phyloP scores from a whole-genome alignment of 2,329 filamentous ascomycete species.

The Plectosphaerella sp. region DNA sequence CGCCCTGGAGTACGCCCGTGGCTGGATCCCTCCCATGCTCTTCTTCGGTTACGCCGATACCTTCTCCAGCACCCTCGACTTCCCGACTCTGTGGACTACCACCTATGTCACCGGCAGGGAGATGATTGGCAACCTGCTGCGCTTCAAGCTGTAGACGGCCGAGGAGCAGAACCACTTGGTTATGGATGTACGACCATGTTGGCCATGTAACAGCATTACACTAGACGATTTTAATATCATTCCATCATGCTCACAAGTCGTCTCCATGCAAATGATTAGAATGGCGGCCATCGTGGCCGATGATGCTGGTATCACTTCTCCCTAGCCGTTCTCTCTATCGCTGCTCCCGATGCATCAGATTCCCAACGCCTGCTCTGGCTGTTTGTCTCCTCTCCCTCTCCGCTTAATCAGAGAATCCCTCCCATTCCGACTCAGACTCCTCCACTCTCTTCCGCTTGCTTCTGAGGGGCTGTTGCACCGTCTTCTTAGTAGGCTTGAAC shows the following conservation, averaged over 20 bases:
- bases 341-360: not conserved
- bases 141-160: conserved; percentile 63
- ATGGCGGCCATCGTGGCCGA: too few relatives aligned
- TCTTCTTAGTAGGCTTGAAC: not conserved
- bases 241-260: too few relatives aligned
- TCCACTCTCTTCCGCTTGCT: not conserved
- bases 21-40: conserved; percentile 92
- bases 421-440: conserved; percentile 12
- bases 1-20: conserved; percentile 77
- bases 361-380: not conserved
- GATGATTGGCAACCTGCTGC: conserved; percentile 69
- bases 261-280: too few relatives aligned
- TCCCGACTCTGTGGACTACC: conserved; percentile 82
- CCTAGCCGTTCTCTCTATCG: not conserved
- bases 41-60: conserved; percentile 85
- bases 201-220: too few relatives aligned
- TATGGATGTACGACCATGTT: too few relatives aligned
- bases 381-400: not conserved
- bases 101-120: conserved; percentile 66
- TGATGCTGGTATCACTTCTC: not conserved
- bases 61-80: conserved; percentile 75
- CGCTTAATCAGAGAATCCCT: conserved; percentile 12
- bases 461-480: conserved; percentile 1
- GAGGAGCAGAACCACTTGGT: too few relatives aligned
- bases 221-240: too few relatives aligned